Evolutionary conservation across 1,139 yeast genomes (phyloP).

Genomic region (Yueomyces sp.): DNA sequence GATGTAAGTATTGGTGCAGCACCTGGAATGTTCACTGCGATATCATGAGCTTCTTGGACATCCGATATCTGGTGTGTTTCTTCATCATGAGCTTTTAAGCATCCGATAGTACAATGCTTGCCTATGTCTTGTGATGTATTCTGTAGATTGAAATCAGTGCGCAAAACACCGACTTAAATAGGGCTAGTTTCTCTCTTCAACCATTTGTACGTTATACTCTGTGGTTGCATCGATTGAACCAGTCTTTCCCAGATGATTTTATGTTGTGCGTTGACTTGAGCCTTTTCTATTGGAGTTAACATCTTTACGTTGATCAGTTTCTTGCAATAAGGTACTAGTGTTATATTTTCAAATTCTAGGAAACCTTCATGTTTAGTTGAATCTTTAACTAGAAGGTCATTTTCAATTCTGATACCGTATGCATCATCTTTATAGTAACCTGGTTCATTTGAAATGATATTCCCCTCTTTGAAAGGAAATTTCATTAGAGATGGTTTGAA

Average conservation of each 20-base stretch:
- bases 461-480: conserved; percentile 38
- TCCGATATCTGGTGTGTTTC: not conserved
- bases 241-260: conserved; percentile 45
- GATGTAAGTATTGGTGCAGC: too few relatives aligned
- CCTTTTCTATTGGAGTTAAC: conserved; percentile 48
- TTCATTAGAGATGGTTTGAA: conserved; percentile 32
- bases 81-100: not conserved
- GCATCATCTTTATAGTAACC: conserved; percentile 89
- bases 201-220: conserved; percentile 54
- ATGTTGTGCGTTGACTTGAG: conserved; percentile 64
- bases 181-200: conserved; percentile 55
- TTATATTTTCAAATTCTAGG: conserved; percentile 71
- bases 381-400: conserved; percentile 46
- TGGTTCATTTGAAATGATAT: conserved; percentile 85
- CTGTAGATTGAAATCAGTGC: not conserved
- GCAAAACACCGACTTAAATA: not conserved
- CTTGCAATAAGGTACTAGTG: conserved; percentile 78
- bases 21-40: too few relatives aligned
- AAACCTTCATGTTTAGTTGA: conserved; percentile 34
- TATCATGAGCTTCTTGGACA: not conserved
- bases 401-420: conserved; percentile 90
- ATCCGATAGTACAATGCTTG: not conserved
- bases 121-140: not conserved
- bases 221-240: conserved; percentile 34
- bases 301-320: conserved; percentile 48